Conservation (phyloP, 192 early-diverging fungal species). For the Rhizophagus sp. region DNA sequence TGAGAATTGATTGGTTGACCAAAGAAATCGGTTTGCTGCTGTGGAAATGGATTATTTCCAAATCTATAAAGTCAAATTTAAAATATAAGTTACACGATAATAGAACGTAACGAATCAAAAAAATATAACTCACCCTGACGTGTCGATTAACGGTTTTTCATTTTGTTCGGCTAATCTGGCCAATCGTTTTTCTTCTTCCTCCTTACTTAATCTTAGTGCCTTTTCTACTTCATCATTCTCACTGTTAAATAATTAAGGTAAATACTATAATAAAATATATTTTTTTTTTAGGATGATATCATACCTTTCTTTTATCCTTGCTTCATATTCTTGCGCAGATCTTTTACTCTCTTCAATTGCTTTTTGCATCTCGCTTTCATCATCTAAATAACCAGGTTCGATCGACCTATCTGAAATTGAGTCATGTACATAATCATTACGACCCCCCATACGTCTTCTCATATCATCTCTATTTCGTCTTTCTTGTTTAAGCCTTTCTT, state of each 20-base stretch:
- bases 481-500: constrained; percentile 72
- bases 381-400: constrained; percentile 57
- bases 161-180: constrained; percentile 35
- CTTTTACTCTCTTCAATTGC: constrained; percentile 86
- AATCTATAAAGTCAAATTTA: neutral
- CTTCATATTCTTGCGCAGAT: constrained; percentile 50
- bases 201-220: constrained; percentile 45
- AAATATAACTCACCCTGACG: constrained; percentile 34
- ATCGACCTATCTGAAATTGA: constrained; percentile 33
- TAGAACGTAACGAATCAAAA: neutral
- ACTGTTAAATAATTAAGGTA: neutral
- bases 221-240: constrained; percentile 47
- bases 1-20: constrained; percentile 4
- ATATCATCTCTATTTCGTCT: constrained; percentile 67
- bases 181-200: constrained; percentile 44
- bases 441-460: constrained; percentile 60
- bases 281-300: neutral
- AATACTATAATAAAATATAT: neutral
- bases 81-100: constrained; percentile 5
- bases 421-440: constrained; percentile 34
- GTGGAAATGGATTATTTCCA: constrained; percentile 9
- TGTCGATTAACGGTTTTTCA: constrained; percentile 41
- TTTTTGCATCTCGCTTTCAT: constrained; percentile 76
- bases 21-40: constrained; percentile 26
- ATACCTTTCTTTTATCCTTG: constrained; percentile 34